Evolutionary conservation across 176 grass and related monocot species (phyloP), one percentile per base, ranked within the genome.

Genomic region (Phoenix dactylifera): DNA sequence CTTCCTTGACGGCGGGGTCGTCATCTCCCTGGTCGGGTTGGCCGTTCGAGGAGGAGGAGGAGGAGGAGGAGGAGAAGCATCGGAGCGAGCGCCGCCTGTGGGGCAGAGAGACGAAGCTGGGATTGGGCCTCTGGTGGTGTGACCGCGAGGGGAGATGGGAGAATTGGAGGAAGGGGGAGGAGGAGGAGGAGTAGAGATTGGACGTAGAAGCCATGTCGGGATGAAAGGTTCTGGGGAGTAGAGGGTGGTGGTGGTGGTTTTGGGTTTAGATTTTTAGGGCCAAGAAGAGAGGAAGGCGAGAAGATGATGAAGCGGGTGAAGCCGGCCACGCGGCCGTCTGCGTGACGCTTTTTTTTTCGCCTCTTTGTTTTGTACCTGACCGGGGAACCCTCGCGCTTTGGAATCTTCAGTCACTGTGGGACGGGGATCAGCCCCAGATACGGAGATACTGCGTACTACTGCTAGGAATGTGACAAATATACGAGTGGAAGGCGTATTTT

Each of bases 31-130:
- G 50, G 3, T 32, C 77, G 50, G 35, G 35, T 12, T 2, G 9
- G 1, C 35, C 35, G 1, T 44, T 44, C 9, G 35, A 44, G 5
- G 57, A 66, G 22, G 83, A 82, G 19, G 75, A 73, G 16, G 24
- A 25, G 29, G 29, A 30, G 5, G 56, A 65, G n/a, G 83, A 85
- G n/a, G 75, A 73, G 16, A 75, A 69, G 87, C 84, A 88, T 39
- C 83, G 74, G 26, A 77, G 63, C 3, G 48, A 72, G 2, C 58
- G 58, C 1, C 9, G 18, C 18, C 56, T 7, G 4, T n/a, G 15
- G 15, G 29, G 23, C 55, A 4, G 17, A n/a, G 22, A 50, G 24
- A 23, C 54, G 58, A 32, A 63, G 18, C 17, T 10, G 17, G 19
- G 9, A 16, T 15, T 18, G n/a, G 32, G 20, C 48, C 39, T 51